A percentile compares a stretch with the other conserved stretches of the same genome.
Evolutionary conservation across 176 grass and related monocot genomes (phyloP).

Genomic region (Eragrostis curvula): DNA sequence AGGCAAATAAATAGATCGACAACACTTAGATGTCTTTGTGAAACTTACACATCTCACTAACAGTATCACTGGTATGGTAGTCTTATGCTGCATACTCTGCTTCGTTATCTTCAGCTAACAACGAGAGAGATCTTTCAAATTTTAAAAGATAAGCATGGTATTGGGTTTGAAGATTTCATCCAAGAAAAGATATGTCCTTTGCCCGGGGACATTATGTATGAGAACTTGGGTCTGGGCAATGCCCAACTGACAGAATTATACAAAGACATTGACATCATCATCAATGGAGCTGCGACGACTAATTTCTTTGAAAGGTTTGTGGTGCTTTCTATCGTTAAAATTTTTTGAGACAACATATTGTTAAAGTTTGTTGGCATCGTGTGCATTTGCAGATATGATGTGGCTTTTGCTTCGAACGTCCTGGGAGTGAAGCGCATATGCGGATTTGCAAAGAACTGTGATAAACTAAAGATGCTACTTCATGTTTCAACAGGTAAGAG

Average conservation of each 20-base stretch:
- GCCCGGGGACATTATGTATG: background rate
- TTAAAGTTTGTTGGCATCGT: background rate
- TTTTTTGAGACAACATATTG: background rate
- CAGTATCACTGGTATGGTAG: no score
- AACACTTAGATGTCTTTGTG: no score
- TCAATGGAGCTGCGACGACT: constrained; percentile 50
- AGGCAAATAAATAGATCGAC: no score
- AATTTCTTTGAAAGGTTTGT: background rate
- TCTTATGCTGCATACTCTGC: no score
- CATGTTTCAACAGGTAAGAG: background rate
- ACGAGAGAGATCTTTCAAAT: background rate
- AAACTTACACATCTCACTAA: no score
- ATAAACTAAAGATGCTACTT: background rate
- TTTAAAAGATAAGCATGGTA: background rate
- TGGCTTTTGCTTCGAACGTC: background rate
- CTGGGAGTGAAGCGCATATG: background rate
- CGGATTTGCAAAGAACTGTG: background rate
- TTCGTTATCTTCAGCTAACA: background rate
- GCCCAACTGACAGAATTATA: constrained; percentile 27
- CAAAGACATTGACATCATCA: constrained; percentile 42
- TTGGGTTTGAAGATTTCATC: background rate
- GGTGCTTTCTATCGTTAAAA: background rate
- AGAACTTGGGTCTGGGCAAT: background rate
- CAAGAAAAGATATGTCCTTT: background rate
- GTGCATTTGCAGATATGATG: background rate